A percentile compares a stretch with the other conserved stretches of the same genome.
Evolutionary conservation across 164 flowering plant genomes (phyloP).

Genomic region (Vitis cinerea): DNA sequence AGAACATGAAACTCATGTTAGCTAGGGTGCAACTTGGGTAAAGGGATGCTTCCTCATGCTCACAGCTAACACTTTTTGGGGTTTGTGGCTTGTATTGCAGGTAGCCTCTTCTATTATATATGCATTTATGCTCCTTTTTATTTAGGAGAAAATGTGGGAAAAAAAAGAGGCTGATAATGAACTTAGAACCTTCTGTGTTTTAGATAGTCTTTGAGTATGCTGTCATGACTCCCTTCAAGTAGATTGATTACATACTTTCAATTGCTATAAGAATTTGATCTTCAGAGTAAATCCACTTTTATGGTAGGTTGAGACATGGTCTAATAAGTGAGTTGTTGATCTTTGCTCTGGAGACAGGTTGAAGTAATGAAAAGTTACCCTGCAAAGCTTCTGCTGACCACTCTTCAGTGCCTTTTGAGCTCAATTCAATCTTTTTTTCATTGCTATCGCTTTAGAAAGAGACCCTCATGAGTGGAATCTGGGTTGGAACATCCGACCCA

Average conservation of each 20-base stretch:
- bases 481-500: conserved; percentile 26
- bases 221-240: too few relatives aligned
- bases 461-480: conserved; percentile 31
- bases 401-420: conserved; percentile 26
- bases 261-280: too few relatives aligned
- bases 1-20: background rate
- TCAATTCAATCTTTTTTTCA: conserved; percentile 20
- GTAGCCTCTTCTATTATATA: background rate
- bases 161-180: too few relatives aligned
- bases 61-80: conserved; percentile 7
- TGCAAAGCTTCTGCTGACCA: conserved; percentile 24
- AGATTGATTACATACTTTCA: too few relatives aligned
- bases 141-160: background rate
- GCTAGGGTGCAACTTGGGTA: background rate
- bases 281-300: too few relatives aligned
- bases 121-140: background rate
- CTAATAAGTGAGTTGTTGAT: background rate
- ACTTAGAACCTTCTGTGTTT: too few relatives aligned
- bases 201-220: too few relatives aligned
- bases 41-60: conserved; percentile 15
- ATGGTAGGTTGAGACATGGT: background rate
- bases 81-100: conserved; percentile 20
- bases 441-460: conserved; percentile 26
- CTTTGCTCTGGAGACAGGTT: conserved; percentile 15
- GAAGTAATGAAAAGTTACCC: conserved; percentile 22